Evolutionary conservation across 257 asterid species (phyloP).

Genomic region (Eustoma russellianum): DNA sequence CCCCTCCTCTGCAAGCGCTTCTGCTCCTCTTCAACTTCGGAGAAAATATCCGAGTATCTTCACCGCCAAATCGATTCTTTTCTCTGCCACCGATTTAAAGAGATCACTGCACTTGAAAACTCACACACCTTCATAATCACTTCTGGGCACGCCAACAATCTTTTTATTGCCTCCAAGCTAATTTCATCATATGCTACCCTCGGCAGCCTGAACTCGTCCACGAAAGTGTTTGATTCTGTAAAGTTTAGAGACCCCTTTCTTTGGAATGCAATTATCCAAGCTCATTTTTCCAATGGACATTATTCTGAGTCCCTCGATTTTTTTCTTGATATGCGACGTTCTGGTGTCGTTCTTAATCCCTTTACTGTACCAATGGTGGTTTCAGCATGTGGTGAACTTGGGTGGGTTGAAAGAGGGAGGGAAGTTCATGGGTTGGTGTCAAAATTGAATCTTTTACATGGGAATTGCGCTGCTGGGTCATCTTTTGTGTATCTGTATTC

Average conservation of each 20-base stretch:
- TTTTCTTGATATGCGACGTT: constrained; percentile 39
- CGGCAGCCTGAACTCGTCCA: constrained; percentile 31
- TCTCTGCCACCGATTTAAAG: constrained; percentile 24
- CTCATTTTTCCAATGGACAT: constrained; percentile 49
- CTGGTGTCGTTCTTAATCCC: constrained; percentile 26
- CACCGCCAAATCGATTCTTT: constrained; percentile 26
- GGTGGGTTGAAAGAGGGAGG: constrained; percentile 28
- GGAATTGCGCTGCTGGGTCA: constrained; percentile 59
- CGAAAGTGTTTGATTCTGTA: constrained; percentile 42
- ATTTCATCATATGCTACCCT: constrained; percentile 52
- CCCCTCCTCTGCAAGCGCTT: constrained; percentile 22
- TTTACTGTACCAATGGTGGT: constrained; percentile 68
- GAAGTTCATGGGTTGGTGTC: constrained; percentile 49
- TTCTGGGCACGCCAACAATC: constrained; percentile 41
- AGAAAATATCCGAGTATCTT: constrained; percentile 21
- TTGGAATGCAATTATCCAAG: constrained; percentile 72
- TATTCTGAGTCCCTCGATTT: constrained; percentile 34
- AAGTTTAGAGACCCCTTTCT: constrained; percentile 44
- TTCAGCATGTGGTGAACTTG: constrained; percentile 72
- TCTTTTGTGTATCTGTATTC: constrained; percentile 65
- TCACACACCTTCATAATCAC: constrained; percentile 45
- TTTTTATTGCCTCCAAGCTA: constrained; percentile 56
- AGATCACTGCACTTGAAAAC: constrained; percentile 27
- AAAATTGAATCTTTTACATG: constrained; percentile 41
- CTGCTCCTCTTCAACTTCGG: constrained; percentile 17